Evolutionary conservation across 768 basidiomycete genomes (phyloP).

Genomic region (Neoboletus magnificus): DNA sequence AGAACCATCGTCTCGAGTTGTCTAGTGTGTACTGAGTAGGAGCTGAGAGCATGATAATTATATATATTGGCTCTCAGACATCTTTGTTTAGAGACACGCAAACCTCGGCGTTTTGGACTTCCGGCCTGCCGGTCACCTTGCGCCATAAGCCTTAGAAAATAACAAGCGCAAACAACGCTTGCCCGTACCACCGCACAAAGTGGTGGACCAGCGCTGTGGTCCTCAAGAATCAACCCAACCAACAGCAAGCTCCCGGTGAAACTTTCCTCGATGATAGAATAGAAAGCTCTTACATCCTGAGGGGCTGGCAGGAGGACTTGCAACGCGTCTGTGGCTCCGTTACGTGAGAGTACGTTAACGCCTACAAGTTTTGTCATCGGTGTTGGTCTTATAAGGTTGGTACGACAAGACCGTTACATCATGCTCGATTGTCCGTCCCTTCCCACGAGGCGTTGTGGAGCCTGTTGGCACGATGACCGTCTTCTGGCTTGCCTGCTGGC

Average conservation of each 20-base stretch:
- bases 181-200: background rate
- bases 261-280: background rate
- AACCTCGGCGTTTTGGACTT: background rate
- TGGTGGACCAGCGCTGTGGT: background rate
- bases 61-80: background rate
- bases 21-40: background rate
- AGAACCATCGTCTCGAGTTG: background rate
- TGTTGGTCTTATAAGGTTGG: background rate
- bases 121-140: background rate
- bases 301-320: background rate
- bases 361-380: background rate
- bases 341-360: conserved; percentile 19
- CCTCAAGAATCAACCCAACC: background rate
- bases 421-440: background rate
- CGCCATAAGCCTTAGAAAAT: background rate
- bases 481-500: conserved; percentile 3
- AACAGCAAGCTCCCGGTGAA: no score
- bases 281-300: background rate
- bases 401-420: background rate
- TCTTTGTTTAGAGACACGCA: background rate
- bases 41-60: background rate
- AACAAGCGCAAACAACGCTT: background rate
- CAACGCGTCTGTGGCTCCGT: background rate
- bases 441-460: background rate
- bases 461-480: background rate